Evolutionary conservation across 805 yeast genomes (phyloP).

Genomic region (Metschnikowia amazonensis): DNA sequence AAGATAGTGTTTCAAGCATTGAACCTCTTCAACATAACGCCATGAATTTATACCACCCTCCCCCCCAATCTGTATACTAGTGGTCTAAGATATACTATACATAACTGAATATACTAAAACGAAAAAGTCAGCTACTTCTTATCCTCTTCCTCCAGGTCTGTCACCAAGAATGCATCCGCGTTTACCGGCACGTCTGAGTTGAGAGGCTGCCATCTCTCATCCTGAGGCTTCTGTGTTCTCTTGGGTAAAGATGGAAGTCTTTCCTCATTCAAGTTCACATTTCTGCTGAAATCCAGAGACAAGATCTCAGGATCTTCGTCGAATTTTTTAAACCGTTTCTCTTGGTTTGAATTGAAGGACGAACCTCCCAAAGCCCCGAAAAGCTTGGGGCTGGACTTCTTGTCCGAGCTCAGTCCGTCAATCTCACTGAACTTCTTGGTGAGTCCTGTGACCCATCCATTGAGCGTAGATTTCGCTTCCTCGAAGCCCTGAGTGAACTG

Average conservation of each 20-base stretch:
- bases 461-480: conserved; percentile 73
- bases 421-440: conserved; percentile 43
- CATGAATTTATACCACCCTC: conserved; percentile 6
- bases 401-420: conserved; percentile 8
- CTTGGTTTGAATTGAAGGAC: conserved; percentile 26
- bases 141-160: conserved; percentile 43
- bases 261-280: conserved; percentile 35
- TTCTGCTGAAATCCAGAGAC: conserved; percentile 46
- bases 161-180: conserved; percentile 42
- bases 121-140: conserved; percentile 6
- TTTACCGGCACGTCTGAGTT: conserved; percentile 38
- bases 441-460: conserved; percentile 73
- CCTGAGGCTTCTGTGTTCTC: conserved; percentile 11
- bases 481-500: conserved; percentile 70
- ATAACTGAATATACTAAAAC: conserved; percentile 4
- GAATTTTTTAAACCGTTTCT: conserved; percentile 26
- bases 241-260: conserved; percentile 26
- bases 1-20: conserved; percentile 14
- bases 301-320: conserved; percentile 58
- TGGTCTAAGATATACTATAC: conserved; percentile 3
- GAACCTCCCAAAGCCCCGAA: conserved; percentile 48
- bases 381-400: conserved; percentile 27
- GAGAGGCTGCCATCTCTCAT: conserved; percentile 36
- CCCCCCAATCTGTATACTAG: conserved; percentile 11
- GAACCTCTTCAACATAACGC: conserved; percentile 14